Evolutionary conservation across 345 rosid species (phyloP).

Genomic region (Luvunga scandens): DNA sequence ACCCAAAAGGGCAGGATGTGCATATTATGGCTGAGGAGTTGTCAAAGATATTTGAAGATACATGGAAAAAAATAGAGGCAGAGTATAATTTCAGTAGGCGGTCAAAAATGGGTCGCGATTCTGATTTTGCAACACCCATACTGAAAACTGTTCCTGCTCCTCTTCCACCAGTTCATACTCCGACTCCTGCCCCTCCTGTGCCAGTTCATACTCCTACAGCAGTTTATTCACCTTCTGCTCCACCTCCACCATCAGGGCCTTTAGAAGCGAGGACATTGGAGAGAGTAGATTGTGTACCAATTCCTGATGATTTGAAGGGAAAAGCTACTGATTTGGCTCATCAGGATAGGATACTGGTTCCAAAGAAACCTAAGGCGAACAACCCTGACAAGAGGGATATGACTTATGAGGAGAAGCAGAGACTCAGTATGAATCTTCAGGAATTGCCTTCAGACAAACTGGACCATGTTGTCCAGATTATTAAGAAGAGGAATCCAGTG

Average conservation of each 20-base stretch:
- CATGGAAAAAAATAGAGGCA: constrained; percentile 50
- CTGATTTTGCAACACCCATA: constrained; percentile 23
- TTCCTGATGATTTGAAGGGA: constrained; percentile 31
- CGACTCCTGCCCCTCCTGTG: constrained; percentile 1
- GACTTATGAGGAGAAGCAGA: constrained; percentile 85
- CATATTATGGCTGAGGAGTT: constrained; percentile 68
- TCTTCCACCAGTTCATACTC: constrained; percentile 18
- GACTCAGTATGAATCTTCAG: constrained; percentile 65
- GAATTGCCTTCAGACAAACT: constrained; percentile 75
- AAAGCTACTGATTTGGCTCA: constrained; percentile 17
- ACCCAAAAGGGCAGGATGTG: constrained; percentile 82
- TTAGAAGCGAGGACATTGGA: constrained; percentile 32
- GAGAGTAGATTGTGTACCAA: constrained; percentile 44
- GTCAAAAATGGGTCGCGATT: constrained; percentile 23
- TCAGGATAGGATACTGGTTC: constrained; percentile 24
- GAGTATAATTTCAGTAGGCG: constrained; percentile 35
- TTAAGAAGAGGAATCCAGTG: constrained; percentile 69
- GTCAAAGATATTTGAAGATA: constrained; percentile 60
- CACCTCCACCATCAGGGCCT: constrained; percentile 15
- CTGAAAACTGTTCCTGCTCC: constrained; percentile 28
- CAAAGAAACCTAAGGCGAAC: constrained; percentile 45
- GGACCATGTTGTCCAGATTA: constrained; percentile 72
- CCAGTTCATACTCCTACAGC: background rate
- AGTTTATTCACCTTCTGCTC: constrained; percentile 9
- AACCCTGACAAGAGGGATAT: constrained; percentile 49